Evolutionary conservation across 2,329 filamentous ascomycete species (phyloP).

Genomic region (Celoporthe dispersa): DNA sequence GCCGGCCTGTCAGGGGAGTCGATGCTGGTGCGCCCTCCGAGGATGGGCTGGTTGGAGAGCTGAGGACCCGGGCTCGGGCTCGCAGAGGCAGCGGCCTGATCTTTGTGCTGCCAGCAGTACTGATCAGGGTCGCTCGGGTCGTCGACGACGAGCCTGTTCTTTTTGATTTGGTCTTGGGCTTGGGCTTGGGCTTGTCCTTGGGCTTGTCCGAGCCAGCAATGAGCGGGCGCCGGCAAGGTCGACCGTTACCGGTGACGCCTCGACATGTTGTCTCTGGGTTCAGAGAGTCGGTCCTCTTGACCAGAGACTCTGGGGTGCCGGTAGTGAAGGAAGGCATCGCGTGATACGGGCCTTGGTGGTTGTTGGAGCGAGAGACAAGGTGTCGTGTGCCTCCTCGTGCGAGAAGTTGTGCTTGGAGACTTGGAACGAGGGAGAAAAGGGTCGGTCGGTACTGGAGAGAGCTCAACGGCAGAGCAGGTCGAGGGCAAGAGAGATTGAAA

Average conservation of each 20-base stretch:
- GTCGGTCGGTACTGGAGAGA: background rate
- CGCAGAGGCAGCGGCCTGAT: conserved; percentile 68
- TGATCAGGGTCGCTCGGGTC: conserved; percentile 63
- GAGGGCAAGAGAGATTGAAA: conserved; percentile 9
- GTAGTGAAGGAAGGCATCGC: conserved; percentile 69
- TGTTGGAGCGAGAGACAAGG: conserved; percentile 4
- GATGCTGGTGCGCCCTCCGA: conserved; percentile 74
- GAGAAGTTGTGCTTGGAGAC: background rate
- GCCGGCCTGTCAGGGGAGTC: conserved; percentile 82
- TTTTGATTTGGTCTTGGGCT: conserved; percentile 39
- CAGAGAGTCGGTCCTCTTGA: conserved; percentile 82
- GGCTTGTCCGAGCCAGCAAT: conserved; percentile 48
- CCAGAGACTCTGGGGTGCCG: conserved; percentile 79
- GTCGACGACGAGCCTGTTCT: conserved; percentile 42
- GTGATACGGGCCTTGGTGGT: conserved; percentile 29
- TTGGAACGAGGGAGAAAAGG: background rate
- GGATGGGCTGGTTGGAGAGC: conserved; percentile 53
- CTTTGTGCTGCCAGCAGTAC: conserved; percentile 96
- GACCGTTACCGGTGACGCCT: conserved; percentile 82
- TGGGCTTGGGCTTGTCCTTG: conserved; percentile 41
- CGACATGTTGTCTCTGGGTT: conserved; percentile 84
- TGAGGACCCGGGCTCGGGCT: conserved; percentile 51
- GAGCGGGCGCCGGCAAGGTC: conserved; percentile 78
- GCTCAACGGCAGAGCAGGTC: background rate
- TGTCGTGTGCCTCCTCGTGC: conserved; percentile 15